Base-by-base conservation (phyloP, 331 rosid genomes). In the Telfairia occidentalis region DNA sequence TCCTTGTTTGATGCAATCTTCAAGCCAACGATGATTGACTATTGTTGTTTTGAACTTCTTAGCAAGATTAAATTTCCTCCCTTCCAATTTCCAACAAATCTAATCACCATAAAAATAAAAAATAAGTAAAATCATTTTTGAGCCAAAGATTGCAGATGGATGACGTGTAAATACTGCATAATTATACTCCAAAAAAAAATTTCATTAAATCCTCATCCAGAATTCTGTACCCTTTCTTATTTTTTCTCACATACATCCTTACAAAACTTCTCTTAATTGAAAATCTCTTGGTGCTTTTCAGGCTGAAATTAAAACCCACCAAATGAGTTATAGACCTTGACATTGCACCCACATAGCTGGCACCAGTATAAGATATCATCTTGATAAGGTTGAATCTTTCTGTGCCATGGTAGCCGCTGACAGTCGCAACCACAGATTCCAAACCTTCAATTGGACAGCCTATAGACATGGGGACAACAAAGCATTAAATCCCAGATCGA, bases 11-110 rank as follows among this genome's bases (percentile, higher is more conserved):
- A 94, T 74, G 79, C 96, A 94, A 18, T 91, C 98, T 82, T 90
- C 98, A 74, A 94, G 52, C 98, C 98, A 94, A 23, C 81, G 84
- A 66, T 91, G 98, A 87, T 90, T 94, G 9, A 91, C 89, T 52
- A 88, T 58, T 35, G 48, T 43, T 29, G 81, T 83, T 32, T 76
- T 65, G 16, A 85, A 80, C 84, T 83, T 90, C 48, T 50, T 75
- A 3, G 98, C 96, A 55, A 89, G 80, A 40, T 82, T 79, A 67
- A 82, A 90, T 71, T 88, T 91, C 78, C 40, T 88, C 34, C 97
- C 97, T 75, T 91, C 87, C 40, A 88, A 85, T 79, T 82, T 81
- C 96, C 90, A 81, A 81, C 97, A 89, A 53, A 94, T 86, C 97
- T 94, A 79, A 61, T 16, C 78, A 66, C 57, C 75, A 64, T 55